Evolutionary conservation across 2,329 filamentous ascomycete genomes (phyloP), one percentile per base, ranked within the genome.

Genomic region (Knufia petricola): DNA sequence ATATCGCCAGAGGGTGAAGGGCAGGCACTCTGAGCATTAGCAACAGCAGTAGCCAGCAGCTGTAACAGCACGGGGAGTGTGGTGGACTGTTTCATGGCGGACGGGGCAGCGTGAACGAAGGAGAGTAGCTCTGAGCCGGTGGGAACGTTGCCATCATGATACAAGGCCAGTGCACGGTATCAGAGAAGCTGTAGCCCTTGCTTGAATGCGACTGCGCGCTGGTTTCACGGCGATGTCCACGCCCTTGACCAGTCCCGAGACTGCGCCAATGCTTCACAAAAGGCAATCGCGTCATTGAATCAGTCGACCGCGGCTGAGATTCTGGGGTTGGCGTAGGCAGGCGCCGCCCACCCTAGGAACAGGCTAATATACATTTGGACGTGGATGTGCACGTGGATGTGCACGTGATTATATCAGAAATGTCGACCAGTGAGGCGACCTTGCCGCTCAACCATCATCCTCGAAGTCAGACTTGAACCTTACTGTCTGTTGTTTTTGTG

Each of bases 1-100:
- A 59, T 55, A 15, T 48, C 43, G 36, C 55, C 55, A 17, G 55
- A 59, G 9, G 56, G 56, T 2, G 53, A 46, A 2, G 50, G 53
- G 32, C 56, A 55, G 44, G 55, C 56, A 24, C 28, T 51, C 21
- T 47, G 44, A 24, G 44, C 44, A 26, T 19, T 38, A 38, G 44
- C 13, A 20, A 38, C 6, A 28, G 26, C 26, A n/a, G n/a, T 13
- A 21, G 31, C n/a, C 19, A 36, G 4, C 19, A 39, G 9, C 13
- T 30, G 21, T 28, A 17, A 21, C 10, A 38, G 21, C 20, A 20
- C 34, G 12, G 36, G 24, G 6, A 30, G 17, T 12, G 42, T 17
- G 15, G 19, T 30, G 32, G 7, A 4, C 3, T 15, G 21, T n/a
- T 12, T 28, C 21, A 47, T 26, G 26, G 19, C 21, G 12, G 34